Conservation (phyloP, 768 basidiomycete genomes). For the Dendrothele bispora region DNA sequence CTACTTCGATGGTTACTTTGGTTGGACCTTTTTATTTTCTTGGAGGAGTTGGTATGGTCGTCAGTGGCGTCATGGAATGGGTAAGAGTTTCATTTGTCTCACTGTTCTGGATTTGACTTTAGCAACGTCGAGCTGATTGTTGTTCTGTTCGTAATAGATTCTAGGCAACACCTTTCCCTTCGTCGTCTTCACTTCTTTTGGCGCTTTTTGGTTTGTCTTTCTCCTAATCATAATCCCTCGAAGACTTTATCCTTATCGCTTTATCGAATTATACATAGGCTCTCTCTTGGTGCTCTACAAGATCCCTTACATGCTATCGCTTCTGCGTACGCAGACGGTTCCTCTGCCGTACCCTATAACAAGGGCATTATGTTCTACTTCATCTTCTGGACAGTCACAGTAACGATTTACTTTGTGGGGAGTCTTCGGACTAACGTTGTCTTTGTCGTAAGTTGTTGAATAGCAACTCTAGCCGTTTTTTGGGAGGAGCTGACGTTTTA, state of each 20-base stretch:
- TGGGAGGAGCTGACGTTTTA: neutral
- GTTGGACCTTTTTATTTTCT: constrained; percentile 16
- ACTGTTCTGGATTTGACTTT: neutral
- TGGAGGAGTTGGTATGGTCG: constrained; percentile 16
- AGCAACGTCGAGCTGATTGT: neutral
- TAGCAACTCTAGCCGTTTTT: neutral
- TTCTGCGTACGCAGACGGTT: constrained; percentile 11
- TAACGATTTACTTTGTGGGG: neutral
- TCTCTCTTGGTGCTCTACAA: constrained; percentile 12
- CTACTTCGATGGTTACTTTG: constrained; percentile 10
- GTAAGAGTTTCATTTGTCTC: constrained; percentile 2
- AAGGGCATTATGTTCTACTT: constrained; percentile 9
- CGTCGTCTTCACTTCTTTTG: constrained; percentile 16
- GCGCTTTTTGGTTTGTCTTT: constrained; percentile 17
- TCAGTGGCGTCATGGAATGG: constrained; percentile 19
- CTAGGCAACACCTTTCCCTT: constrained; percentile 19
- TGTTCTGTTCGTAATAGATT: constrained; percentile 5
- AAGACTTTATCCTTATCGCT: neutral
- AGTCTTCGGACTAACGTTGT: constrained; percentile 5
- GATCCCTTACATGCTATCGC: constrained; percentile 16
- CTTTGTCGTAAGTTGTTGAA: neutral
- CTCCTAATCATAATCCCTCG: neutral
- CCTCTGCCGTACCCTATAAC: constrained; percentile 13
- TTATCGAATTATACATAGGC: constrained; percentile 5
- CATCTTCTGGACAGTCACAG: constrained; percentile 1